Evolutionary conservation across 2,329 filamentous ascomycete species (phyloP).

Genomic region (Exutisphaerella laricina): DNA sequence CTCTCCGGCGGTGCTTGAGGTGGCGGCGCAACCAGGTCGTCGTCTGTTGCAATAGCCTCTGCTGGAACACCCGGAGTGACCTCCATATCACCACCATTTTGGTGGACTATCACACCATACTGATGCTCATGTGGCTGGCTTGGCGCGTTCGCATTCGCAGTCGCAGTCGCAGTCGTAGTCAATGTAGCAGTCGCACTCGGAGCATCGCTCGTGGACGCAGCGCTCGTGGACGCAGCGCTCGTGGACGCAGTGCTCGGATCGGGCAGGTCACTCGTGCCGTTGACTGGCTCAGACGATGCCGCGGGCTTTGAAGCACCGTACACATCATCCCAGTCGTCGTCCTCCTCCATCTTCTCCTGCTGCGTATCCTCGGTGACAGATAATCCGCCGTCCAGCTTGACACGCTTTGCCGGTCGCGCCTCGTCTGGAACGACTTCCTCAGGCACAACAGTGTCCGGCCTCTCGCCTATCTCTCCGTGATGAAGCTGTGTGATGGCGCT

Average conservation of each 20-base stretch:
- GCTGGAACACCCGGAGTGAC: slow-evolving; percentile 13
- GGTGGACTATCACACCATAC: background rate
- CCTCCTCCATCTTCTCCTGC: slow-evolving; percentile 29
- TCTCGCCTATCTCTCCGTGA: background rate
- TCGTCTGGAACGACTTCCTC: slow-evolving; percentile 18
- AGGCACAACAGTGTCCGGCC: slow-evolving; percentile 3
- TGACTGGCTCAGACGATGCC: background rate
- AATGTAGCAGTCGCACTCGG: too few relatives aligned
- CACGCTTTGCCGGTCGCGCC: slow-evolving; percentile 37
- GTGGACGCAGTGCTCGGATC: background rate
- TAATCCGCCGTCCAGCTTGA: slow-evolving; percentile 36
- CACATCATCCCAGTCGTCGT: slow-evolving; percentile 31
- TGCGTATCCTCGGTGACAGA: slow-evolving; percentile 29
- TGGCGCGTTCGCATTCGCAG: background rate
- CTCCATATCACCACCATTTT: background rate
- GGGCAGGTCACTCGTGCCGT: background rate
- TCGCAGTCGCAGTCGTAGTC: too few relatives aligned
- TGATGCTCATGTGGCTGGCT: slow-evolving; percentile 6
- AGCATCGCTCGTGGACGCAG: background rate
- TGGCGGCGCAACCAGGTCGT: slow-evolving; percentile 12
- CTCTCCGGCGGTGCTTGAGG: slow-evolving; percentile 8
- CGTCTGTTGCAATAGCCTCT: slow-evolving; percentile 13
- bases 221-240: background rate
- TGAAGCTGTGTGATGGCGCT: background rate
- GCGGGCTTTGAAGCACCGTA: slow-evolving; percentile 15